Evolutionary conservation across 2,329 filamentous ascomycete species (phyloP), one percentile per base, ranked within the genome.

Genomic region (Talaromyces sp.): DNA sequence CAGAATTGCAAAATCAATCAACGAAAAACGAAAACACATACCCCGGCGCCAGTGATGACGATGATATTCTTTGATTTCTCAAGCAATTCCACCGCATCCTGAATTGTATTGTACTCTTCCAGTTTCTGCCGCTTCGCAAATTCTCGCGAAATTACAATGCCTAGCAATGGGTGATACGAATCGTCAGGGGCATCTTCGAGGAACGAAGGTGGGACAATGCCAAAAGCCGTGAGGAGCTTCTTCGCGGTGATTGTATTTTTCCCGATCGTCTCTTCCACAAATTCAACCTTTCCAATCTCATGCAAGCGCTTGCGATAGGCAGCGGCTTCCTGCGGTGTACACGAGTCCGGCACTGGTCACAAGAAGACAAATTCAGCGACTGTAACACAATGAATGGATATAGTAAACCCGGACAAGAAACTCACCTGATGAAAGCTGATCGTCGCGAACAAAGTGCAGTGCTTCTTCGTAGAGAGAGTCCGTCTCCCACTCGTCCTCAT

Each of bases 21-120:
- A 23, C 53, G 52, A 40, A 23, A 14, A 7, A 36, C 1, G 28
- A 30, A 27, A 28, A 53, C 30, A 70, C 79, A 66, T 76, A 82
- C 79, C 67, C 95, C 95, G 18, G 95, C 95, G 57, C 95, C 95
- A 0, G 95, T 98, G 67, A 99, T 85, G 66, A 98, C 90, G 70
- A 99, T 86, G 74, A 99, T 93, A 75, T 96, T 96, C 67, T 85
- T 85, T 61, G 88, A 87, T 63, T 85, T 84, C 68, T 86, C 82
- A 51, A 99, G 83, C 57, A 99, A 81, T 14, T 82, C 78, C 8
- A 95, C 92, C 4, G 91, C 95, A 76, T 99, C 92, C 66, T 96
- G 90, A 58, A 98, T 83, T 1, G 89, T 88, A 79, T 96, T 96
- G 82, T 91, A 93, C 64, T 88, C 81, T 27, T 82, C 73, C 57